A percentile compares a stretch with the other conserved stretches of the same genome.
These are phyloP conservation scores for Didymosphaeria variabile DNA, from an alignment of 2,329 filamentous ascomycete genomes.

Conservation along the genomic window DNA sequence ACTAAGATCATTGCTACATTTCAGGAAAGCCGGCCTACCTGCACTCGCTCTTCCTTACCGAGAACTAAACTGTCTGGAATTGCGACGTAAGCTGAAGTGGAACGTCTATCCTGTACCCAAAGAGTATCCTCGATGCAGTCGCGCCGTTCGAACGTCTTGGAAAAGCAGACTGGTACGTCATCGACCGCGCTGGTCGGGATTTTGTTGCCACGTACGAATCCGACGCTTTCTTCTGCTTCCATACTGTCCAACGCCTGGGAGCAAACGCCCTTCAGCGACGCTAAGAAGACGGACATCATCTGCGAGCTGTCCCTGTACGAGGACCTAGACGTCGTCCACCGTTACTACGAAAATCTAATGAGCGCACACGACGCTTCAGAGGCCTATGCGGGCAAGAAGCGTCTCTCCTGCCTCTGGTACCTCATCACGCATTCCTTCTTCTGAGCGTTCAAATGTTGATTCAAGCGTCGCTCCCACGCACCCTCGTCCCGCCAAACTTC, in stretches of 20 bases:
- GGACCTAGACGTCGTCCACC: constrained; percentile 70
- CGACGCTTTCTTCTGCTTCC: constrained; percentile 78
- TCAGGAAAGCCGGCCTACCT: constrained; percentile 71
- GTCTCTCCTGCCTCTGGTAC: constrained; percentile 34
- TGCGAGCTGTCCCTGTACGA: constrained; percentile 73
- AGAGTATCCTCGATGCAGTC: constrained; percentile 75
- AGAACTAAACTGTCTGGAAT: constrained; percentile 75
- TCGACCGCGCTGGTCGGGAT: constrained; percentile 73
- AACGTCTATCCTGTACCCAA: constrained; percentile 67
- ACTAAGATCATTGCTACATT: constrained; percentile 78
- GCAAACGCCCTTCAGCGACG: constrained; percentile 53
- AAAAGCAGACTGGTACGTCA: constrained; percentile 75
- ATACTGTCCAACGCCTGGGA: constrained; percentile 82
- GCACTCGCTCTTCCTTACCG: constrained; percentile 81
- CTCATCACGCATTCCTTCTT: constrained; percentile 42
- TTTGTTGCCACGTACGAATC: constrained; percentile 75
- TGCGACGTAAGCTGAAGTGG: constrained; percentile 68
- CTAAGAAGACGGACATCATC: constrained; percentile 62
- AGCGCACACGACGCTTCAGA: constrained; percentile 23
- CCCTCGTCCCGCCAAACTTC: constrained; percentile 44
- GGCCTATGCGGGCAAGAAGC: constrained; percentile 34
- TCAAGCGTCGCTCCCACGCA: constrained; percentile 30
- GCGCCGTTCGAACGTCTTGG: constrained; percentile 66
- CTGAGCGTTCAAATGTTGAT: constrained; percentile 50
- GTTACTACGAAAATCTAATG: constrained; percentile 64